Conservation (phyloP, 306 rosid species). For the Malus fusca region DNA sequence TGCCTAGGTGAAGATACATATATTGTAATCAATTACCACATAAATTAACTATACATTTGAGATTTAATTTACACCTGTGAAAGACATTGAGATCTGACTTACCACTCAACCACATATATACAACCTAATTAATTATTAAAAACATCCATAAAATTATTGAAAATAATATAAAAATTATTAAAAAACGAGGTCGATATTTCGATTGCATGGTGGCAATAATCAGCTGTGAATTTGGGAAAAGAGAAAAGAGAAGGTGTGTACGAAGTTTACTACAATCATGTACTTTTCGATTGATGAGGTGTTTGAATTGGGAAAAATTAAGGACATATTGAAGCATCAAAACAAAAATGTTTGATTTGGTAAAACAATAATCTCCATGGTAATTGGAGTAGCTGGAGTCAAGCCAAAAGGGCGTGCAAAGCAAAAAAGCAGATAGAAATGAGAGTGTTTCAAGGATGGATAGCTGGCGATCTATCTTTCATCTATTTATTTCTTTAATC, state of each 20-base stretch:
- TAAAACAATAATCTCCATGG: neutral
- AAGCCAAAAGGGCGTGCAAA: neutral
- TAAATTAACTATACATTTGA: neutral
- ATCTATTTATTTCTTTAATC: neutral
- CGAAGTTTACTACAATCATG: neutral
- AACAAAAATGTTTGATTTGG: neutral
- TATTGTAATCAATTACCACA: neutral
- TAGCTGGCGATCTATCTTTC: too few relatives aligned
- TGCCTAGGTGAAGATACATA: too few relatives aligned
- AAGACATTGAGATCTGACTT: neutral
- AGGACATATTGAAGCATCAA: neutral
- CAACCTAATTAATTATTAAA: neutral
- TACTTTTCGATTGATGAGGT: neutral
- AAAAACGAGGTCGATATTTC: neutral
- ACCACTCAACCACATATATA: neutral
- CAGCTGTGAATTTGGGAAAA: neutral
- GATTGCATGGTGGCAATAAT: neutral
- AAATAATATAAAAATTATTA: neutral
- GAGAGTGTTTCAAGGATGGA: neutral
- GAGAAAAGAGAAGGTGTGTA: neutral
- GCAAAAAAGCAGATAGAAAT: neutral
- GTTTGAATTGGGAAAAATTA: neutral
- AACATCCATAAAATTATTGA: neutral
- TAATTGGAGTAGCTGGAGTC: neutral
- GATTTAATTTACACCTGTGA: neutral